phyloP scores from a whole-genome alignment of 2,329 filamentous ascomycete species.

The Sphaceloma murrayae region DNA sequence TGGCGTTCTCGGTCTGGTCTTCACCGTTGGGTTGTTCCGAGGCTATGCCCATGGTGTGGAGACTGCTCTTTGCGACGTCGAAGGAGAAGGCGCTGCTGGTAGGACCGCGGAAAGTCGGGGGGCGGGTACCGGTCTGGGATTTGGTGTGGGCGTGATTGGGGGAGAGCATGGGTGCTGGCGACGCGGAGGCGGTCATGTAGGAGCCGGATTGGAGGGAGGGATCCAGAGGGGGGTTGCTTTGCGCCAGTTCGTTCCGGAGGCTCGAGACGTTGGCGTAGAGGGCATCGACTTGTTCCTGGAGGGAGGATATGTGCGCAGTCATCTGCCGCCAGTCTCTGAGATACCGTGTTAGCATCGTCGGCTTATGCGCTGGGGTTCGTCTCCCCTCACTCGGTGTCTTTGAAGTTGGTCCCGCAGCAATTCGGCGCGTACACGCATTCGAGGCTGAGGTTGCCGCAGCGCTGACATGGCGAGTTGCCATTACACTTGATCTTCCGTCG shows the following conservation, averaged over 20 bases:
- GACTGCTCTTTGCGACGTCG: conserved; percentile 74
- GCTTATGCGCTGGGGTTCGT: too few species aligned
- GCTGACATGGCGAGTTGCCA: conserved; percentile 54
- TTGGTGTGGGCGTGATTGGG: conserved; percentile 21
- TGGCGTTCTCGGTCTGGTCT: conserved; percentile 42
- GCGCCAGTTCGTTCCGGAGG: conserved; percentile 46
- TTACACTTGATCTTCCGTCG: conserved; percentile 60
- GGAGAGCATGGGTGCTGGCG: conserved; percentile 16
- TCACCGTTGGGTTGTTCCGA: conserved; percentile 57
- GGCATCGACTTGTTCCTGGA: conserved; percentile 77
- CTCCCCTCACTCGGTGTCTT: conserved; percentile 63
- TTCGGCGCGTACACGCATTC: conserved; percentile 58
- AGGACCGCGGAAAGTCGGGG: conserved; percentile 65
- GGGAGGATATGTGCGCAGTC: conserved; percentile 58
- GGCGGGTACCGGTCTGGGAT: conserved; percentile 25
- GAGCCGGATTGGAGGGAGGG: conserved; percentile 26
- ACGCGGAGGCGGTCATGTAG: background rate
- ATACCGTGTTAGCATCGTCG: background rate
- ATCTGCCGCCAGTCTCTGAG: conserved; percentile 69
- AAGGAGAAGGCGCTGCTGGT: conserved; percentile 80
- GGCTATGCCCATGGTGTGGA: conserved; percentile 82
- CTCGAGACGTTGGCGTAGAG: conserved; percentile 63
- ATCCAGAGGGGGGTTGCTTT: conserved; percentile 29
- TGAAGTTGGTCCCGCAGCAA: conserved; percentile 67
- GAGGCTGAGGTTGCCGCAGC: conserved; percentile 54